These are phyloP conservation scores for Euphorbia tirucalli DNA, from an alignment of 345 rosid genomes.

Conservation along the genomic window DNA sequence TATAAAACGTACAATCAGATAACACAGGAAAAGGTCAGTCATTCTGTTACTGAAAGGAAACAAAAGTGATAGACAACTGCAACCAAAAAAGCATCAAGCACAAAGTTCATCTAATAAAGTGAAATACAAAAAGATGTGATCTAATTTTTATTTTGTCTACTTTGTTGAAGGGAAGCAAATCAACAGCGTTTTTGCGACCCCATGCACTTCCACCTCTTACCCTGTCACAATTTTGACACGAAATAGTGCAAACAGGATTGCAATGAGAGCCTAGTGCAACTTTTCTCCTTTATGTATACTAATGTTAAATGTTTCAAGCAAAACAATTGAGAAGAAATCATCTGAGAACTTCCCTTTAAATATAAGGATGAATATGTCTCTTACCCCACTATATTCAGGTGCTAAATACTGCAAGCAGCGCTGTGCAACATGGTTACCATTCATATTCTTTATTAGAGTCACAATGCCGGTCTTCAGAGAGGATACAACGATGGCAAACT, in stretches of 20 bases:
- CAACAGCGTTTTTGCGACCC: neutral
- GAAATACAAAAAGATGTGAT: neutral
- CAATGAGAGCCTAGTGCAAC: too few relatives aligned
- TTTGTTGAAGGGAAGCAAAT: neutral
- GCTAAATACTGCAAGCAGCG: conserved; percentile 60
- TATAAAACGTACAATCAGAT: neutral
- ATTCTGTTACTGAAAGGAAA: neutral
- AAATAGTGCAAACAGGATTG: too few relatives aligned
- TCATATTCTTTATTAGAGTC: conserved; percentile 64
- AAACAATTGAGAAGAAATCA: neutral
- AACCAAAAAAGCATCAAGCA: neutral
- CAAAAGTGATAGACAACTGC: neutral
- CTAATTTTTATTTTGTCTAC: neutral
- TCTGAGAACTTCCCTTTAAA: neutral
- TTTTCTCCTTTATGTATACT: too few relatives aligned
- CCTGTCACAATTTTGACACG: too few relatives aligned
- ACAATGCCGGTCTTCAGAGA: conserved; percentile 64
- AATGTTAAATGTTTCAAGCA: too few relatives aligned
- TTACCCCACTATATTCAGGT: conserved; percentile 59
- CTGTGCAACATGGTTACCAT: conserved; percentile 82
- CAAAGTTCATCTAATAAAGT: too few relatives aligned
- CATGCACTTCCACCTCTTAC: too few relatives aligned
- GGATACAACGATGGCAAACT: conserved; percentile 49
- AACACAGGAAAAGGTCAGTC: neutral
- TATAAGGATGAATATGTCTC: neutral